A percentile compares a stretch with the other conserved stretches of the same genome.
These are phyloP conservation scores for Helicostylum pulchrum DNA, from an alignment of 192 early-diverging fungal genomes.

Conservation along the genomic window DNA sequence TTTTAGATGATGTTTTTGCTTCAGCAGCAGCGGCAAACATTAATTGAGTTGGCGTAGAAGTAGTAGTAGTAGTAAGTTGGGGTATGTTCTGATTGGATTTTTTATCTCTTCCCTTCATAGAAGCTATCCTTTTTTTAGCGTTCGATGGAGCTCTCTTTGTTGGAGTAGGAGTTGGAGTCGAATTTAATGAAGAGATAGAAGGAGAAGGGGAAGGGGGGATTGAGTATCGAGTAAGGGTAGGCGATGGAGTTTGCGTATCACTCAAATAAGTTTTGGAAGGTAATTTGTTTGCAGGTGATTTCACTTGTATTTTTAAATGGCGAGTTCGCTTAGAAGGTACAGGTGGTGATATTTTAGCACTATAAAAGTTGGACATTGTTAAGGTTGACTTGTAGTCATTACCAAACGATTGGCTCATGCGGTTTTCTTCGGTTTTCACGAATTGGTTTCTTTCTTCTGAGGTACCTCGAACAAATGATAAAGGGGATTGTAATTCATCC, in stretches of 20 bases:
- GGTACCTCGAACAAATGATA: slow-evolving; percentile 9
- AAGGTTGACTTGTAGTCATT: slow-evolving; percentile 5
- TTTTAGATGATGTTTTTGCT: not conserved
- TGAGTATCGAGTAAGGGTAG: no score
- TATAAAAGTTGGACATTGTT: slow-evolving; percentile 3
- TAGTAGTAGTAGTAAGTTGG: no score
- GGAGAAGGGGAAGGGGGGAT: no score
- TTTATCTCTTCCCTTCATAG: no score
- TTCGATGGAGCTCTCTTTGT: no score
- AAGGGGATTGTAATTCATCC: slow-evolving; percentile 3
- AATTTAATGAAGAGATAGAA: no score
- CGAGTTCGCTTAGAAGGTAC: slow-evolving; percentile 11
- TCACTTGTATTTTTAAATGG: not conserved
- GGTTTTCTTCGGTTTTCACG: not conserved
- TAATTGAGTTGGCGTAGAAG: not conserved
- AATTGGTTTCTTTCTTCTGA: not conserved
- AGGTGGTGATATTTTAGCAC: not conserved
- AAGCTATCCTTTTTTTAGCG: no score
- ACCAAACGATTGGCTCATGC: not conserved
- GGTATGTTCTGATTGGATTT: no score
- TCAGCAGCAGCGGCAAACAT: not conserved
- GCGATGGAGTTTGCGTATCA: no score
- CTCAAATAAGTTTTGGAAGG: no score
- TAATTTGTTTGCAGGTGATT: no score
- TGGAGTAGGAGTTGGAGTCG: no score